Conservation (phyloP, 768 basidiomycete genomes). For the Mycena haematopus region DNA sequence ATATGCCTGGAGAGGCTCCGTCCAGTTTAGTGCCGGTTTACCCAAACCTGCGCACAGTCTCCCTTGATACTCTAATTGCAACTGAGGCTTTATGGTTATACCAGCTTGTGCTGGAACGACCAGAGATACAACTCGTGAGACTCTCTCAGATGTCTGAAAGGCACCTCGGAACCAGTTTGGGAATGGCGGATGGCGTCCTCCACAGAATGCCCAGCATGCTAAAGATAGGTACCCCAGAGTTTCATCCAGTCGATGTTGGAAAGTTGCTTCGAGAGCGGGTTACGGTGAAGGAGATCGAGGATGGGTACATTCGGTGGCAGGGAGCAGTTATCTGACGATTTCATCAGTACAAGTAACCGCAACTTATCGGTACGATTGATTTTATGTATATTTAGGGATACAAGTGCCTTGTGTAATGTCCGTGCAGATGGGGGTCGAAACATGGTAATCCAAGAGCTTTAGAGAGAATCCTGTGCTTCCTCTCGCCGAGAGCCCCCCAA, state of each 20-base stretch:
- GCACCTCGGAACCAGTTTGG: constrained; percentile 20
- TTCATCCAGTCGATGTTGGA: constrained; percentile 4
- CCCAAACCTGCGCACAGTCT: constrained; percentile 25
- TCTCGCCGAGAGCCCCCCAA: background rate
- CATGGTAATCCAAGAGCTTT: background rate
- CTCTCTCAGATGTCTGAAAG: constrained; percentile 17
- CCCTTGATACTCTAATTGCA: constrained; percentile 23
- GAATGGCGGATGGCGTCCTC: constrained; percentile 14
- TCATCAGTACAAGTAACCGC: background rate
- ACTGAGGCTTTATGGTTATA: constrained; percentile 20
- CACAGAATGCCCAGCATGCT: background rate
- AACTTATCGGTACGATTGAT: constrained; percentile 3
- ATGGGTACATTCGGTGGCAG: constrained; percentile 12
- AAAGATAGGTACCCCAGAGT: background rate
- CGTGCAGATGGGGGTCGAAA: constrained; percentile 6
- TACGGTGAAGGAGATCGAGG: constrained; percentile 8
- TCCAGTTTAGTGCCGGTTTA: constrained; percentile 1
- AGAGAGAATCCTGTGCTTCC: background rate
- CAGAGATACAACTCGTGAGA: constrained; percentile 16
- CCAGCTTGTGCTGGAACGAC: constrained; percentile 17
- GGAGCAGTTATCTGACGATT: constrained; percentile 1
- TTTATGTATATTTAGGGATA: constrained; percentile 22
- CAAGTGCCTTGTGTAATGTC: constrained; percentile 29
- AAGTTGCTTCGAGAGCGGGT: constrained; percentile 25
- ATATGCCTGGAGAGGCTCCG: background rate